Percentiles rank a stretch among this genome's conserved stretches.
phyloP scores from a whole-genome alignment of 345 rosid species.

The Pugionium dolabratum region DNA sequence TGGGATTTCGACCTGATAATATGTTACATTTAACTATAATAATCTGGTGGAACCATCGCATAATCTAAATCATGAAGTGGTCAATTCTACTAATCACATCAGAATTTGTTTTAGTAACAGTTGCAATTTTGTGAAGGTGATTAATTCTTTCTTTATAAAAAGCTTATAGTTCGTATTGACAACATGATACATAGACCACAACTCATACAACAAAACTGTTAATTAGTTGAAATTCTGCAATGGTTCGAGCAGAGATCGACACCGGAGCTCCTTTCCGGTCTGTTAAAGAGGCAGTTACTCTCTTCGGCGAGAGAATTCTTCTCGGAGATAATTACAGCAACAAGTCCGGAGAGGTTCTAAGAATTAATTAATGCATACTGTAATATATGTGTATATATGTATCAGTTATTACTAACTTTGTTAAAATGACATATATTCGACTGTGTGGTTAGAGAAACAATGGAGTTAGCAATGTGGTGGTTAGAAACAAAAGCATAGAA shows the following conservation, averaged over 20 bases:
- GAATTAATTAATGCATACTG: background rate
- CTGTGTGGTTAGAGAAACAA: slow-evolving; percentile 14
- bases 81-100: slow-evolving; percentile 25
- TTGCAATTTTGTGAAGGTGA: slow-evolving; percentile 1
- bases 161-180: background rate
- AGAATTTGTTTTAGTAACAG: slow-evolving; percentile 28
- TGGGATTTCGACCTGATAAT: no score
- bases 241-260: slow-evolving; percentile 67
- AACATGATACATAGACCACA: slow-evolving; percentile 27
- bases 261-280: slow-evolving; percentile 73
- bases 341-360: slow-evolving; percentile 52
- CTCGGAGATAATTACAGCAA: slow-evolving; percentile 56
- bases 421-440: background rate
- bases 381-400: background rate
- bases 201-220: background rate
- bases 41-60: no score
- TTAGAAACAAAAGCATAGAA: slow-evolving; percentile 40
- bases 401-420: background rate
- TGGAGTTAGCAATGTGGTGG: slow-evolving; percentile 11
- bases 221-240: background rate
- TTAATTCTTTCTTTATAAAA: slow-evolving; percentile 27
- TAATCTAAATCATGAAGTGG: slow-evolving; percentile 1
- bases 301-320: slow-evolving; percentile 69
- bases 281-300: slow-evolving; percentile 69
- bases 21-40: no score